Conservation (phyloP, 257 asterid species). For the Lithospermum erythrorhizon region DNA sequence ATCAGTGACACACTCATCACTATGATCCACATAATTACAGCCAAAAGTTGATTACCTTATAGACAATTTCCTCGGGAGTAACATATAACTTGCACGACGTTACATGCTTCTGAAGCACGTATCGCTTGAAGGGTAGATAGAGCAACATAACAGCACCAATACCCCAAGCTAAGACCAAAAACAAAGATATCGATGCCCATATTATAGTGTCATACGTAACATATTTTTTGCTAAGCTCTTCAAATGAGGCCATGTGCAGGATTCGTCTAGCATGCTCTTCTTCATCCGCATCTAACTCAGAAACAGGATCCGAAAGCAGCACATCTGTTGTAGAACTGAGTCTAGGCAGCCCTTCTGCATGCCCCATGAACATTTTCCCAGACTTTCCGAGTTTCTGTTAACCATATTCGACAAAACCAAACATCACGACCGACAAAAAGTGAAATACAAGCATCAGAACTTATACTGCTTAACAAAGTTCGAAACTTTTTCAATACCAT, state of each 20-base stretch:
- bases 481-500: too few species aligned
- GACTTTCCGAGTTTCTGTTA: slow-evolving; percentile 10
- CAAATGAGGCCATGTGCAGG: slow-evolving; percentile 46
- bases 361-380: slow-evolving; percentile 44
- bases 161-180: slow-evolving; percentile 74
- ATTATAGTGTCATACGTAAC: slow-evolving; percentile 48
- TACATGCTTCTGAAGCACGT: slow-evolving; percentile 58
- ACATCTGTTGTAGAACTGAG: slow-evolving; percentile 25
- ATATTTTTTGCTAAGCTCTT: slow-evolving; percentile 38
- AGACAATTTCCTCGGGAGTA: slow-evolving; percentile 43
- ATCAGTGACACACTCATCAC: background rate
- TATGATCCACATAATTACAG: background rate
- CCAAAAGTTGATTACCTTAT: slow-evolving; percentile 31
- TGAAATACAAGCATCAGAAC: background rate
- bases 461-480: background rate
- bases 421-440: background rate
- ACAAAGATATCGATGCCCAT: slow-evolving; percentile 57
- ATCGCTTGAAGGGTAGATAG: slow-evolving; percentile 52
- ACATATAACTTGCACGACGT: slow-evolving; percentile 52
- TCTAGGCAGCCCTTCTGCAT: slow-evolving; percentile 31
- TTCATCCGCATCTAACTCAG: slow-evolving; percentile 41
- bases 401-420: background rate
- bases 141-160: slow-evolving; percentile 60
- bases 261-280: slow-evolving; percentile 24
- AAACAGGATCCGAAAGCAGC: slow-evolving; percentile 40